These are phyloP conservation scores for Scedosporium apiospermum DNA, from an alignment of 2,329 filamentous ascomycete species.

Conservation along the genomic window DNA sequence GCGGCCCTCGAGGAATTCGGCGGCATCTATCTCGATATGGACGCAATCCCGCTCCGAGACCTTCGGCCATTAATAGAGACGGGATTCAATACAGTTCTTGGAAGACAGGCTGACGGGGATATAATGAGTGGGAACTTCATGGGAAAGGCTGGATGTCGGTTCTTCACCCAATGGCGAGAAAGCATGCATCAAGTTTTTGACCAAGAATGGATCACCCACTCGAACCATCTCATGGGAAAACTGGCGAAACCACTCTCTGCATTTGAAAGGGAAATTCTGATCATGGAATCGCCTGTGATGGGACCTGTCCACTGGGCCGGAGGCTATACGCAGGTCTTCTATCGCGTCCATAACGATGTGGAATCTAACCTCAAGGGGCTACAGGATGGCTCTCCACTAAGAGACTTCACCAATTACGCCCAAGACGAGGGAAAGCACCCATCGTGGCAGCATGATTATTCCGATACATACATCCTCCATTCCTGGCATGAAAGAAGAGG, in stretches of 20 bases:
- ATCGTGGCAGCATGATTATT: background rate
- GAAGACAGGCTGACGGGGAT: slow-evolving; percentile 10
- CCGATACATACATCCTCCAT: background rate
- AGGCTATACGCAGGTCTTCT: background rate
- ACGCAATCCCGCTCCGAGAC: slow-evolving; percentile 12
- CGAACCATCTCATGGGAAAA: slow-evolving; percentile 10
- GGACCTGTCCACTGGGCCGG: background rate
- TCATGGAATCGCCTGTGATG: background rate
- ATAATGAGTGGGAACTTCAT: slow-evolving; percentile 17
- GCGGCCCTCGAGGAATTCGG: slow-evolving; percentile 13
- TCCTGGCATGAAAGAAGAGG: background rate
- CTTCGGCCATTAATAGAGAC: slow-evolving; percentile 10
- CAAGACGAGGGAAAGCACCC: background rate
- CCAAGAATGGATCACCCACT: slow-evolving; percentile 18
- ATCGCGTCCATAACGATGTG: background rate
- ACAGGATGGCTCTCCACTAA: background rate
- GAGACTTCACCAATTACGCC: background rate
- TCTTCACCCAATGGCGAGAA: slow-evolving; percentile 23
- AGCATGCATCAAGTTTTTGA: slow-evolving; percentile 18
- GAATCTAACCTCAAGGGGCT: background rate
- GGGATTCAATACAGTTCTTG: slow-evolving; percentile 12
- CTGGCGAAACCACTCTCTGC: background rate
- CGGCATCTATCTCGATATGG: slow-evolving; percentile 15
- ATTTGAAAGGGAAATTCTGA: background rate
- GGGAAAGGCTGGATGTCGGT: slow-evolving; percentile 10